These are phyloP conservation scores for Malus sieversii DNA, from an alignment of 306 rosid genomes.

Conservation along the genomic window DNA sequence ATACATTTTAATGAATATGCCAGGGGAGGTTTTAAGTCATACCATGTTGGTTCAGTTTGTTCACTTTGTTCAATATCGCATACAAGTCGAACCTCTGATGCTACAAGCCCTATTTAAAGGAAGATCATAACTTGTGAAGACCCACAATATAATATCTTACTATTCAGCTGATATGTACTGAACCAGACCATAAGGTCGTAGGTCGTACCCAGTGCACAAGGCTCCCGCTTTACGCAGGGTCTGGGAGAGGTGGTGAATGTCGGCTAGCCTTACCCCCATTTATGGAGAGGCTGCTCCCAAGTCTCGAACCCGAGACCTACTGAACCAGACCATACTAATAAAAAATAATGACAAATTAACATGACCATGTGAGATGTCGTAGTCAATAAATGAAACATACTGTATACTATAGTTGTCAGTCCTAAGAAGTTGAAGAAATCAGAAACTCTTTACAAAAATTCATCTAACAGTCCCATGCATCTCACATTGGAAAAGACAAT, in stretches of 20 bases:
- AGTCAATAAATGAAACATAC: neutral
- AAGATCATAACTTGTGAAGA: neutral
- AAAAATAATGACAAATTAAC: neutral
- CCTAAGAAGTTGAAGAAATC: neutral
- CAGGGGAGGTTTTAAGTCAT: conserved; percentile 5
- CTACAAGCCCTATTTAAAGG: conserved; percentile 42
- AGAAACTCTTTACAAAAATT: neutral
- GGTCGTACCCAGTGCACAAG: too few relatives aligned
- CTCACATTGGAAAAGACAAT: neutral
- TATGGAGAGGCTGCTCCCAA: too few relatives aligned
- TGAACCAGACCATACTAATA: neutral
- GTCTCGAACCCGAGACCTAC: too few relatives aligned
- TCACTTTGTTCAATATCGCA: conserved; percentile 87
- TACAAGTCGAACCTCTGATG: conserved; percentile 77
- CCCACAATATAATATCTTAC: neutral
- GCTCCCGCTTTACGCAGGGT: too few relatives aligned
- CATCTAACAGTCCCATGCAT: neutral
- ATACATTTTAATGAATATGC: neutral
- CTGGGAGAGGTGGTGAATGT: too few relatives aligned
- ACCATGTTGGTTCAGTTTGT: conserved; percentile 81
- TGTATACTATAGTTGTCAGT: neutral
- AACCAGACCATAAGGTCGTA: too few relatives aligned
- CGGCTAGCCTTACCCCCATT: too few relatives aligned
- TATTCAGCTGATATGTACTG: neutral
- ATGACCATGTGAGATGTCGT: neutral